Evolutionary conservation across 305 asterid species (phyloP).

Genomic region (Euphrasia arctica): DNA sequence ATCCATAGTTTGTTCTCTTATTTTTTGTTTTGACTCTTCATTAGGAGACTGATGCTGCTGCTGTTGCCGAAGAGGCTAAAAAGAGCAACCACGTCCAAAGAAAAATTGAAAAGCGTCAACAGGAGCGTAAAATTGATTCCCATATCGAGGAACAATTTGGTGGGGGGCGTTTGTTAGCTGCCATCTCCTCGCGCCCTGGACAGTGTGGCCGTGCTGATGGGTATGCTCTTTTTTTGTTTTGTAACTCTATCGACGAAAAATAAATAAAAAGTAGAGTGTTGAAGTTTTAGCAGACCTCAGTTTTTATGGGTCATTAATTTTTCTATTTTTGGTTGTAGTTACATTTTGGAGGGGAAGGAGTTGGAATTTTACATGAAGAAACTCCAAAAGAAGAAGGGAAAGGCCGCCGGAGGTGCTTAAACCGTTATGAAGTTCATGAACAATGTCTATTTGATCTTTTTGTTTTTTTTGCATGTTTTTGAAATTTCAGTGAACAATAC

Average conservation of each 20-base stretch:
- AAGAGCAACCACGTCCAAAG: background rate
- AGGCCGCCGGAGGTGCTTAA: background rate
- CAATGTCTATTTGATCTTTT: background rate
- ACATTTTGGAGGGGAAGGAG: background rate
- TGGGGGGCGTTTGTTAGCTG: background rate
- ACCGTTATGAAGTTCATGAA: too few relatives aligned
- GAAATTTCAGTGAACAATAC: background rate
- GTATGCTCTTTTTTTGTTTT: background rate
- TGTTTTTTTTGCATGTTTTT: background rate
- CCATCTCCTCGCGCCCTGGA: background rate
- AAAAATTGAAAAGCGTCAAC: background rate
- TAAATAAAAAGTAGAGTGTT: too few relatives aligned
- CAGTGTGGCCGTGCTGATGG: background rate
- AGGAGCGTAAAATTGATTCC: background rate
- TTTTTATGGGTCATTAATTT: too few relatives aligned
- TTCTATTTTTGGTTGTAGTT: background rate
- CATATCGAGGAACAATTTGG: background rate
- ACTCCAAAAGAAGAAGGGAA: background rate
- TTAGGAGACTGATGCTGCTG: background rate
- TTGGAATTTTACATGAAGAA: background rate
- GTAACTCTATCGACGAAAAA: too few relatives aligned
- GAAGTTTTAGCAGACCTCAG: too few relatives aligned
- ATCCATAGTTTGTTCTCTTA: too few relatives aligned
- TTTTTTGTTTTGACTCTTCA: background rate
- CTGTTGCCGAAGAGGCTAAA: background rate